These are phyloP conservation scores for Fonsecaea pedrosoi DNA, from an alignment of 2,329 filamentous ascomycete genomes.

Conservation along the genomic window DNA sequence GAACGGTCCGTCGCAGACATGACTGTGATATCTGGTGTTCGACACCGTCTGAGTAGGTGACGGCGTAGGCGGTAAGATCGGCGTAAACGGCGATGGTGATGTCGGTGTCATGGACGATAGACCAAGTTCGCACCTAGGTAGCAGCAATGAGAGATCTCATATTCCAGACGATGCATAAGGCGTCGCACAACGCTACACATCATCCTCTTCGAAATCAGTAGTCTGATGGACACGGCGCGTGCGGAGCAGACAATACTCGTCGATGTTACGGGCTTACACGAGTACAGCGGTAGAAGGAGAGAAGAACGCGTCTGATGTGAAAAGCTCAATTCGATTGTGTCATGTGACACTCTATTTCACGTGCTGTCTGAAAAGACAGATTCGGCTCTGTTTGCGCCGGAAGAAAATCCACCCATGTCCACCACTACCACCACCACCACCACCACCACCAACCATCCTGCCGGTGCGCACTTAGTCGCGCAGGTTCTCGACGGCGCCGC, in stretches of 20 bases:
- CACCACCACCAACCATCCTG: background rate
- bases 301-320: background rate
- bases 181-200: background rate
- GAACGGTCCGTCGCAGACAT: background rate
- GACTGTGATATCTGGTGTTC: background rate
- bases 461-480: background rate
- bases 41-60: background rate
- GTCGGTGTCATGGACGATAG: background rate
- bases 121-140: background rate
- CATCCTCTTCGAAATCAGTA: background rate
- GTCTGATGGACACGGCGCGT: background rate
- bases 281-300: background rate
- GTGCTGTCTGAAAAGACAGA: background rate
- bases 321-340: background rate
- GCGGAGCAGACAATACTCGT: background rate
- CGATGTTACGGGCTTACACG: background rate
- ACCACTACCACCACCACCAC: background rate
- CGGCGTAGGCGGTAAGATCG: too few species aligned
- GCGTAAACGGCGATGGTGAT: too few species aligned
- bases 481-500: constrained; percentile 9
- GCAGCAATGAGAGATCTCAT: background rate
- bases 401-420: background rate
- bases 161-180: background rate
- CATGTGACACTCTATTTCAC: background rate
- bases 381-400: background rate